Evolutionary conservation across 441 rosid species (phyloP).

Genomic region (Gossypium lobatum): DNA sequence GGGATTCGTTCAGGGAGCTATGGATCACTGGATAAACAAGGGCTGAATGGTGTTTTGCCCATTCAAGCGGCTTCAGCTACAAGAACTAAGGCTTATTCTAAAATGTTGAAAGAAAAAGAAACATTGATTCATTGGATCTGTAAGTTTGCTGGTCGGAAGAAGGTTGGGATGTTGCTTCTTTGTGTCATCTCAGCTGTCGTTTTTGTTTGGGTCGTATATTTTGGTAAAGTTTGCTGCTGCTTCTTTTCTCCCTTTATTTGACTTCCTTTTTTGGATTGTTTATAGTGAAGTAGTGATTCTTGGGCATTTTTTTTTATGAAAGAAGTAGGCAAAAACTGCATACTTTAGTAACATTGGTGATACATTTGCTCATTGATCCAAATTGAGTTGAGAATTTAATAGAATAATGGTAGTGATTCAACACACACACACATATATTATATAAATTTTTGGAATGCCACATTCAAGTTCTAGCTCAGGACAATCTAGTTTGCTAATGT

Average conservation of each 20-base stretch:
- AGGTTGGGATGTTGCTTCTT: conserved; percentile 86
- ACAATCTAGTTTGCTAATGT: background rate
- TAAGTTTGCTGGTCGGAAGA: conserved; percentile 83
- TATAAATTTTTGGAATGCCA: background rate
- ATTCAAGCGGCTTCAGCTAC: conserved; percentile 34
- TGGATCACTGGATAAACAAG: conserved; percentile 79
- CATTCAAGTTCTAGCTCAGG: background rate
- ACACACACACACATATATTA: background rate
- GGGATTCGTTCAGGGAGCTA: conserved; percentile 90
- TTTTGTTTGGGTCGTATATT: conserved; percentile 67
- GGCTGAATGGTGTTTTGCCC: conserved; percentile 57
- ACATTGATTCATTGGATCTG: conserved; percentile 69
- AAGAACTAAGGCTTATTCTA: conserved; percentile 53
- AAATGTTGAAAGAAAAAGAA: conserved; percentile 82
- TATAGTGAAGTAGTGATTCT: background rate
- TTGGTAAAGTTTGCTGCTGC: conserved; percentile 62
- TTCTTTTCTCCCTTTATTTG: background rate
- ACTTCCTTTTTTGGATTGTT: conserved; percentile 1
- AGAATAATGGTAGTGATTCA: background rate
- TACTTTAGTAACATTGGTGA: background rate
- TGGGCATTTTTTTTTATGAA: background rate
- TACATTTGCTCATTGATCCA: background rate
- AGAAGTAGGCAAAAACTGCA: background rate
- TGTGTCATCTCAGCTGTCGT: conserved; percentile 70
- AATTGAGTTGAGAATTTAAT: background rate